Evolutionary conservation across 495 filamentous ascomycete genomes (phyloP), one percentile per base, ranked within the genome.

Genomic region (Tricharina praecox): DNA sequence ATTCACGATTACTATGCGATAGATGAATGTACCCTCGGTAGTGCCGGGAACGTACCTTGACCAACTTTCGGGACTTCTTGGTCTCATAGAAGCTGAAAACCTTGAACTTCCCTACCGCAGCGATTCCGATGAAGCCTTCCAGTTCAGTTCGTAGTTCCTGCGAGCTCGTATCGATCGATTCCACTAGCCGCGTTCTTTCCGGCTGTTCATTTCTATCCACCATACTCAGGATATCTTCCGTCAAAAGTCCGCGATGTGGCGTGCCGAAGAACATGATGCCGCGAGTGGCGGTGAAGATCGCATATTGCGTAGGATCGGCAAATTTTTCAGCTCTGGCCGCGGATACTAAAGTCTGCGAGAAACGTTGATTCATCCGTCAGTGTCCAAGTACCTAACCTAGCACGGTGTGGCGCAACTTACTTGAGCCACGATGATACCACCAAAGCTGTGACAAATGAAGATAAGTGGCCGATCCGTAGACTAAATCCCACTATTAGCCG

Each of bases 361-460:
- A 48, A 16, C n/a, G 39, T 19, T 32, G 28, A 13, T 32, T 13
- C n/a, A n/a, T n/a, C n/a, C n/a, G n/a, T n/a, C n/a, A n/a, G n/a
- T n/a, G n/a, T n/a, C 7, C 28, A 7, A 32, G 7, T 32, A 13
- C 7, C 7, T 13, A 32, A 32, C 13, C 28, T 32, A 7, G 28
- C 28, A 32, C 13, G 13, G 7, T 7, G 28, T 32, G 28, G 28
- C 7, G 13, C 1, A 16, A 32, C 18, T 36, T 37, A 64, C 62
- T 47, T 59, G 53, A 36, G 60, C 53, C 7, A 65, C 32, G 4
- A 64, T 56, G 28, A 65, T 54, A 0, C 62, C 50, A 10, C 62
- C 60, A 39, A 63, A 49, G 39, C 62, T 61, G 35, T 63, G 62
- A 18, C 58, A 57, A 39, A 64, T 54, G 23, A 64, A 57, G 21